These are phyloP conservation scores for Phyllosticta paracitricarpa DNA, from an alignment of 2,329 filamentous ascomycete genomes.

Conservation along the genomic window DNA sequence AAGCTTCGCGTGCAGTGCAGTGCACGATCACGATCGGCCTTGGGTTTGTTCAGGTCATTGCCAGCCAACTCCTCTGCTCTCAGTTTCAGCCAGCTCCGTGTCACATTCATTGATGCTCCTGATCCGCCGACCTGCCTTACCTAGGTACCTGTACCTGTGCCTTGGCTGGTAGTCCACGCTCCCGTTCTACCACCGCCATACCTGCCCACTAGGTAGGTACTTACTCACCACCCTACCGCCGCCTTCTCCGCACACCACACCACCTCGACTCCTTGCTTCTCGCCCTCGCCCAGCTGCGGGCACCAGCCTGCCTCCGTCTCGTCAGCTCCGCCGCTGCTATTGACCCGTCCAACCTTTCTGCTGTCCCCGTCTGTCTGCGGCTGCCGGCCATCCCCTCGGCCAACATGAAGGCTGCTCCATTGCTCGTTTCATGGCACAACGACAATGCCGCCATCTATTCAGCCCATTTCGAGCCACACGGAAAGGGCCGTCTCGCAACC, in stretches of 20 bases:
- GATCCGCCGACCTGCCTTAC: neutral
- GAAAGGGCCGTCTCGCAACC: slow-evolving; percentile 84
- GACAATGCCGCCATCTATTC: slow-evolving; percentile 96
- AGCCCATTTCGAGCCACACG: slow-evolving; percentile 87
- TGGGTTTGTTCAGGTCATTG: neutral
- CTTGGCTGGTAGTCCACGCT: neutral
- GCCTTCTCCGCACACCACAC: slow-evolving; percentile 2
- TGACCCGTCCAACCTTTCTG: neutral
- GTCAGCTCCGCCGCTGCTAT: neutral
- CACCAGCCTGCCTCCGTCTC: neutral
- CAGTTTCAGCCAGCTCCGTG: neutral
- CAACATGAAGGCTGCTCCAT: slow-evolving; percentile 84
- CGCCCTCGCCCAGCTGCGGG: neutral
- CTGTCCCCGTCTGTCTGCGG: slow-evolving; percentile 4
- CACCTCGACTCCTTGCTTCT: slow-evolving; percentile 10
- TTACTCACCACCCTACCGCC: neutral
- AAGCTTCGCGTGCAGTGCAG: neutral
- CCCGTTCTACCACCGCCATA: neutral
- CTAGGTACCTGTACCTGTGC: too few species aligned
- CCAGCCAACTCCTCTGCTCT: neutral
- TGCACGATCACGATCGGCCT: neutral
- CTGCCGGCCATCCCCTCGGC: slow-evolving; percentile 5
- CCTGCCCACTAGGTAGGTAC: neutral
- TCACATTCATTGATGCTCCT: neutral
- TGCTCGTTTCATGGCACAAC: slow-evolving; percentile 98